phyloP scores from a whole-genome alignment of 2,329 filamentous ascomycete species.

The Periconia sp. region DNA sequence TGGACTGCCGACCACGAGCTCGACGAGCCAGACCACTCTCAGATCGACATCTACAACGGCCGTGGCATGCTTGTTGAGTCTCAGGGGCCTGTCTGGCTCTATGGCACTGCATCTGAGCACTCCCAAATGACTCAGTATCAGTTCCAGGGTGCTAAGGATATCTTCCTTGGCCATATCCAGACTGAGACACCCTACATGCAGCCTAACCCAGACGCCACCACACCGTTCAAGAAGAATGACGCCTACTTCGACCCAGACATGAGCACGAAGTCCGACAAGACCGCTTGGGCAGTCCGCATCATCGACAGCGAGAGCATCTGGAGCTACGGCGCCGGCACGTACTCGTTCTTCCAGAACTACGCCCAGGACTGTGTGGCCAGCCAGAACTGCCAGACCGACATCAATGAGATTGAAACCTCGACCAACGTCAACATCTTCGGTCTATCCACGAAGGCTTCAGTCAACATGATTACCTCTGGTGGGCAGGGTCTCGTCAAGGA shows the following conservation, averaged over 20 bases:
- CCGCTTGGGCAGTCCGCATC: conserved; percentile 55
- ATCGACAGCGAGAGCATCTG: conserved; percentile 49
- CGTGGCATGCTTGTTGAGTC: conserved; percentile 83
- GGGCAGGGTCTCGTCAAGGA: conserved; percentile 46
- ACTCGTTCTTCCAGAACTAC: conserved; percentile 66
- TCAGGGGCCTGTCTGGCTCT: conserved; percentile 77
- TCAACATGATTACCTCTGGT: conserved; percentile 55
- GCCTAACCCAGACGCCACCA: conserved; percentile 64
- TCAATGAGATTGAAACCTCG: conserved; percentile 52
- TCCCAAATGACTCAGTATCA: conserved; percentile 75
- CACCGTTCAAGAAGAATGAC: conserved; percentile 60
- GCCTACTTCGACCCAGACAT: conserved; percentile 54
- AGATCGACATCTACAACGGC: conserved; percentile 87
- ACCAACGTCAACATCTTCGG: conserved; percentile 55
- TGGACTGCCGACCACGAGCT: conserved; percentile 93
- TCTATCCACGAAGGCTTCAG: conserved; percentile 55
- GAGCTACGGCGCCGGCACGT: conserved; percentile 59
- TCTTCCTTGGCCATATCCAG: conserved; percentile 70
- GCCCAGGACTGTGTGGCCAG: conserved; percentile 54
- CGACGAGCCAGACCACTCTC: conserved; percentile 72
- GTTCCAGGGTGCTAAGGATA: conserved; percentile 63
- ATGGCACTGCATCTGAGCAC: conserved; percentile 71
- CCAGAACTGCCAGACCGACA: conserved; percentile 59
- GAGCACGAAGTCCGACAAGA: conserved; percentile 37
- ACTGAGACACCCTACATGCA: conserved; percentile 77